These are phyloP conservation scores for Phytophthora macrochlamydospora DNA, from an alignment of 352 stramenopile species.

Conservation along the genomic window DNA sequence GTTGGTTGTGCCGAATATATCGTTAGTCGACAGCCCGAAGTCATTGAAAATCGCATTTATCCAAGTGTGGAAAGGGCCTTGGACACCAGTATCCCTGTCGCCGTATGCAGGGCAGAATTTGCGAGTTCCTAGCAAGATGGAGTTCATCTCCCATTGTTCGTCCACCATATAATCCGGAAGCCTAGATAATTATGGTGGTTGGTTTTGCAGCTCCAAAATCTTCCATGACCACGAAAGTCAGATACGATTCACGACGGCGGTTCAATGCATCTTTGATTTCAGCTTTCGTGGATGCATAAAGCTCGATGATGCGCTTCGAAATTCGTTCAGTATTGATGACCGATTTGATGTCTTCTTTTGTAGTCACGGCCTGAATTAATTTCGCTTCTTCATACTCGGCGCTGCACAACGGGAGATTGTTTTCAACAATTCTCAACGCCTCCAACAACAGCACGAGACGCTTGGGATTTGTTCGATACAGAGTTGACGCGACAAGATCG, in stretches of 20 bases:
- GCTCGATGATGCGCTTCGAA: not conserved
- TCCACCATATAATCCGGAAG: constrained; percentile 10
- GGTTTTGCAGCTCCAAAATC: not conserved
- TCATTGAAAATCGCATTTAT: not conserved
- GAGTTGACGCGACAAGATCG: not conserved
- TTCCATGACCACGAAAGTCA: not conserved
- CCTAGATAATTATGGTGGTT: not conserved
- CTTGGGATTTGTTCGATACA: not conserved
- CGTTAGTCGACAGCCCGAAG: not conserved
- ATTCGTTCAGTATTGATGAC: not conserved
- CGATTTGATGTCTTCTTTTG: constrained; percentile 1
- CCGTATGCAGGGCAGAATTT: constrained; percentile 2
- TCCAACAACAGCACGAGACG: not conserved
- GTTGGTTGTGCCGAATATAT: constrained; percentile 9
- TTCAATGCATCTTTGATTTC: not conserved
- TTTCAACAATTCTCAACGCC: constrained; percentile 4
- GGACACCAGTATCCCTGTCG: constrained; percentile 4
- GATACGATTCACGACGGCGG: constrained; percentile 1
- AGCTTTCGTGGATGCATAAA: not conserved
- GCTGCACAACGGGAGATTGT: constrained; percentile 8
- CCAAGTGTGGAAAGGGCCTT: constrained; percentile 1
- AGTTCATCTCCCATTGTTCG: not conserved
- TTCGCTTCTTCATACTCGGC: constrained; percentile 7
- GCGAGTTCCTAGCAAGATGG: constrained; percentile 5
- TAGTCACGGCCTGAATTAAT: not conserved